Conservation (phyloP, 768 basidiomycete genomes). For the Cyathus striatus region DNA sequence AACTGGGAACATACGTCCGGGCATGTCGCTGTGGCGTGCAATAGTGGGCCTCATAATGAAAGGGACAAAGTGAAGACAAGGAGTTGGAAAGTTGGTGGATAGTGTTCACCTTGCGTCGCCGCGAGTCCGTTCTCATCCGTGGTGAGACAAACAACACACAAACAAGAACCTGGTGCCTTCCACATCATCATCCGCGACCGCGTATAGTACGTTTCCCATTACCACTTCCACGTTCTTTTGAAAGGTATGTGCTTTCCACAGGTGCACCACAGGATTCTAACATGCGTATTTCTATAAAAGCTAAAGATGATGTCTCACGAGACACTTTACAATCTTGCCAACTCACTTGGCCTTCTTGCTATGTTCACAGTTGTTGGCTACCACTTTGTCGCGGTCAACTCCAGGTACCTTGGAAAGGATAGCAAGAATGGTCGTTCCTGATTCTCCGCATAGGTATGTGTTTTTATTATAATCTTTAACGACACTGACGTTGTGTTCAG, state of each 20-base stretch:
- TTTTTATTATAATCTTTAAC: too few relatives aligned
- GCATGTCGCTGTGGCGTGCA: conserved; percentile 69
- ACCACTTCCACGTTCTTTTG: conserved; percentile 1
- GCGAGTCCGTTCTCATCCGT: conserved; percentile 30
- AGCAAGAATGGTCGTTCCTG: too few relatives aligned
- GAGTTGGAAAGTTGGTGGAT: conserved; percentile 10
- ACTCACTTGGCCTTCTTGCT: conserved; percentile 76
- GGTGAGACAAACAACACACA: conserved; percentile 19
- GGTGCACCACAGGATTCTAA: too few relatives aligned
- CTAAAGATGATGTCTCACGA: conserved; percentile 73
- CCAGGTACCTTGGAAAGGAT: conserved; percentile 24
- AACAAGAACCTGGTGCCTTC: conserved; percentile 14
- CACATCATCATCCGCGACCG: conserved; percentile 2
- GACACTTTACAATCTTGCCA: conserved; percentile 79
- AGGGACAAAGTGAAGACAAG: conserved; percentile 11
- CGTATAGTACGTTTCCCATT: conserved; percentile 3
- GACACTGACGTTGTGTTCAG: too few relatives aligned
- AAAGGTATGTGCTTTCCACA: too few relatives aligned
- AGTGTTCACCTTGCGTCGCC: conserved; percentile 7
- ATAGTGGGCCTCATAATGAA: conserved; percentile 61
- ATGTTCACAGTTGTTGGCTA: conserved; percentile 88
- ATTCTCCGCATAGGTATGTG: too few relatives aligned
- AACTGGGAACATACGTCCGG: conserved; percentile 65
- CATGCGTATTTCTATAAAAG: conserved; percentile 5
- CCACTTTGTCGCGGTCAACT: conserved; percentile 88